A percentile compares a stretch with the other conserved stretches of the same genome.
Conservation (phyloP, 1,284 basidiomycete genomes). For the Boletellus dicymbophilus region DNA sequence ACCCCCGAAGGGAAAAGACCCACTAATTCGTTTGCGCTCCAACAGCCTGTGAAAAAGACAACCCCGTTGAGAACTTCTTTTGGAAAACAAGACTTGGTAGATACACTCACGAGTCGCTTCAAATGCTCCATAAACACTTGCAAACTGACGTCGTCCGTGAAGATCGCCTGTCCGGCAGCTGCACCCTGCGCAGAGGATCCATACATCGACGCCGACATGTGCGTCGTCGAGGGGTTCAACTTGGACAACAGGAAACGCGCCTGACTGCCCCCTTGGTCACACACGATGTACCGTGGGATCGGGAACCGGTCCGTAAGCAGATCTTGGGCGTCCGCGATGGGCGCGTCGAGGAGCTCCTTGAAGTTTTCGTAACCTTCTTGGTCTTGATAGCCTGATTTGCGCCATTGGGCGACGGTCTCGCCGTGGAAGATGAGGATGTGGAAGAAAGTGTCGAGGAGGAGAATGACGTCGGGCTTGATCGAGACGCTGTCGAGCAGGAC, state of each 20-base stretch:
- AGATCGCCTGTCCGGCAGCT: conserved; percentile 88
- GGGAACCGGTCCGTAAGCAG: conserved; percentile 95
- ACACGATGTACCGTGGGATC: conserved; percentile 97
- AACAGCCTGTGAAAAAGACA: conserved; percentile 48
- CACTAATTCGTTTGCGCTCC: conserved; percentile 71
- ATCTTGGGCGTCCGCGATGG: conserved; percentile 86
- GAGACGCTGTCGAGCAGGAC: conserved; percentile 97
- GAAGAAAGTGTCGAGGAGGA: conserved; percentile 99
- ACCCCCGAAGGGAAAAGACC: not conserved
- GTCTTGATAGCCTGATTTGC: conserved; percentile 99
- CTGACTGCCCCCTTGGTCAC: conserved; percentile 97
- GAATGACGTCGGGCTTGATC: conserved; percentile 95
- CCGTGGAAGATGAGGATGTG: conserved; percentile 99
- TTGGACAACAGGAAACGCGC: conserved; percentile 97
- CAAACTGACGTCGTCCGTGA: conserved; percentile 98
- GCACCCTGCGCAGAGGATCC: conserved; percentile 66
- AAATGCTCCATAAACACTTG: conserved; percentile 97
- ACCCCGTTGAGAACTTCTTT: not conserved
- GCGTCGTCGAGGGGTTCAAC: conserved; percentile 97
- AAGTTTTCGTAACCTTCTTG: conserved; percentile 99
- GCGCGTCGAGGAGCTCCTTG: conserved; percentile 90
- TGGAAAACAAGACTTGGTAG: too few species aligned
- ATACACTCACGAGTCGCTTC: conserved; percentile 73
- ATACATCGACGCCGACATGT: conserved; percentile 91
- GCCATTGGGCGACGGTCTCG: conserved; percentile 96